These are phyloP conservation scores for Acorus calamus DNA, from an alignment of 106 monocot species.

Conservation along the genomic window DNA sequence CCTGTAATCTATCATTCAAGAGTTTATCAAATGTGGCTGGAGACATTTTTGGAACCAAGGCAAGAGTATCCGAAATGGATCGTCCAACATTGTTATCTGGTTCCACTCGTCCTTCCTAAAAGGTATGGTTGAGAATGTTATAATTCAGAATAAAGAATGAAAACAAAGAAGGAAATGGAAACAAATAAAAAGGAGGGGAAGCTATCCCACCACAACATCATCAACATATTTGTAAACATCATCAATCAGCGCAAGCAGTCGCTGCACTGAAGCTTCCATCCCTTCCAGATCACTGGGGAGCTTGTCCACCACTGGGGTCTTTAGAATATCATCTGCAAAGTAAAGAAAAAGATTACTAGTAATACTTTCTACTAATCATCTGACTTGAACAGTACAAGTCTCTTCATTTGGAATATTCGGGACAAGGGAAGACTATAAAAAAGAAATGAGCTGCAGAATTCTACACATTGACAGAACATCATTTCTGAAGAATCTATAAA, in stretches of 20 bases:
- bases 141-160: background rate
- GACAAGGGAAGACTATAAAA: background rate
- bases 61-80: slow-evolving; percentile 53
- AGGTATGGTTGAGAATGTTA: background rate
- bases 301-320: slow-evolving; percentile 66
- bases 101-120: slow-evolving; percentile 55
- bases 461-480: too few species aligned
- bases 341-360: too few species aligned
- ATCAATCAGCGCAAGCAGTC: slow-evolving; percentile 53
- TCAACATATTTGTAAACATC: slow-evolving; percentile 93
- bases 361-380: too few species aligned
- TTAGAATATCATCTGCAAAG: slow-evolving; percentile 65
- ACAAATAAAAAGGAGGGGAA: background rate
- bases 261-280: slow-evolving; percentile 78
- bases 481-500: background rate
- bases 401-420: background rate
- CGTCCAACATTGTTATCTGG: slow-evolving; percentile 79
- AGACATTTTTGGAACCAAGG: slow-evolving; percentile 61
- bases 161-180: background rate
- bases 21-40: slow-evolving; percentile 78
- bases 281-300: slow-evolving; percentile 90
- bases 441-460: background rate
- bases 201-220: slow-evolving; percentile 64
- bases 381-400: too few species aligned
- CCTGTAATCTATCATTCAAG: slow-evolving; percentile 90